Base-by-base conservation (phyloP, 176 grass and related monocot genomes). In the Avena insularis region DNA sequence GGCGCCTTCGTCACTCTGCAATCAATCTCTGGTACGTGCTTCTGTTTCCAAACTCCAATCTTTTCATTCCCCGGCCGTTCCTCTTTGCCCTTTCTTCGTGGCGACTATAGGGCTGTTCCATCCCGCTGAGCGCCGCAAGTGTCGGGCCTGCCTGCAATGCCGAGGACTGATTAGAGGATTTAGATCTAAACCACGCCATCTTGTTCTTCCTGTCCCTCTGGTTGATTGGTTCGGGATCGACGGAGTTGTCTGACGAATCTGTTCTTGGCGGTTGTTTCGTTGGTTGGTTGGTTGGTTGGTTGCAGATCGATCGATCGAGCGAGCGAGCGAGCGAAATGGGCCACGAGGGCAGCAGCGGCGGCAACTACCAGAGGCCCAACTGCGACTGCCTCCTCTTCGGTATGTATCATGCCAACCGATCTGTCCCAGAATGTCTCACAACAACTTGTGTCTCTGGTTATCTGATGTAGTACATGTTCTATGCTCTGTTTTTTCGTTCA, bases 321-420 rank as follows among this genome's bases (percentile, higher is more conserved):
- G 47, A 8, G 15, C 6, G 20, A 46, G 5, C n/a, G n/a, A n/a
- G n/a, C 33, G 56, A 92, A 75, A 98, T 98, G 97, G 97, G 94
- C 48, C 72, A 80, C 76, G 86, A 92, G 38, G 77, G 79, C 58
- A 20, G 79, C 59, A 17, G 27, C 73, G 53, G 87, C 77, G 64
- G 75, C 15, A 82, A 87, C 25, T 80, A 84, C 54, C 87, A 90
- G 85, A 76, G 79, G 16, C 85, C 69, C 56, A 93, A 88, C 31
- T 91, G 81, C 21, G 93, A 94, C 40, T 94, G 96, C 78, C 96
- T 98, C 86, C 81, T 98, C 54, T 98, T 95, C 78, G 96, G 96
- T 98, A 92, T 12, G 80, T 29, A 2, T 36, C 71, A 65, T 13
- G 14, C 53, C 51, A 1, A 1, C 53, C 53, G 0, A 35, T 80